These are phyloP conservation scores for Talaromyces stipitatus DNA, from an alignment of 495 filamentous ascomycete species.

Conservation along the genomic window DNA sequence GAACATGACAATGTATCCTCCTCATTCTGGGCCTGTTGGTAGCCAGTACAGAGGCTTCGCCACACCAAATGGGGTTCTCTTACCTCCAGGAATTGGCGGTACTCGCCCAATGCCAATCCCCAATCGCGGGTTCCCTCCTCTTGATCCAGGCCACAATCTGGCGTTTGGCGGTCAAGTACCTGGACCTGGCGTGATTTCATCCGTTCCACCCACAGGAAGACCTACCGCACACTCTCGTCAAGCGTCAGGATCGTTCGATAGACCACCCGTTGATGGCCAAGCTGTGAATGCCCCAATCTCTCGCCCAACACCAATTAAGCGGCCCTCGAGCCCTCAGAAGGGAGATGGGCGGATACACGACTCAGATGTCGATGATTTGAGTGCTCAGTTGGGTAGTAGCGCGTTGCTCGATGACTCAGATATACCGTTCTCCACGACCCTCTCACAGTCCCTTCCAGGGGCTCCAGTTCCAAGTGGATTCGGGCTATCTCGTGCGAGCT, in stretches of 20 bases:
- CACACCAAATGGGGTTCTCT: constrained; percentile 49
- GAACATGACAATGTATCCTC: constrained; percentile 50
- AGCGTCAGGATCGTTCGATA: constrained; percentile 51
- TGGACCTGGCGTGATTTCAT: constrained; percentile 20
- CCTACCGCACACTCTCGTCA: constrained; percentile 52
- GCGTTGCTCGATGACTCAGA: constrained; percentile 82
- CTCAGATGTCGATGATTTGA: constrained; percentile 62
- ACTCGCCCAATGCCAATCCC: constrained; percentile 44
- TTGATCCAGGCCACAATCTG: constrained; percentile 38
- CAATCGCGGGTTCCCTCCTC: constrained; percentile 56
- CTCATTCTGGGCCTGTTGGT: constrained; percentile 34
- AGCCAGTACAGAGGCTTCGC: constrained; percentile 46
- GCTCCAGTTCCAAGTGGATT: constrained; percentile 23
- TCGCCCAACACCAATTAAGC: constrained; percentile 79
- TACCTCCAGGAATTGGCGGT: constrained; percentile 50
- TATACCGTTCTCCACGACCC: constrained; percentile 36
- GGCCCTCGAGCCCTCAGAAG: constrained; percentile 67
- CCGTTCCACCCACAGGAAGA: constrained; percentile 27
- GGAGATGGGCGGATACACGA: constrained; percentile 40
- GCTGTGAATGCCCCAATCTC: constrained; percentile 56
- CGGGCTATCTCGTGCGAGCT: constrained; percentile 35
- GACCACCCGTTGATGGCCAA: constrained; percentile 34
- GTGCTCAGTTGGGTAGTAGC: constrained; percentile 82
- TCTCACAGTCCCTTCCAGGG: constrained; percentile 34
- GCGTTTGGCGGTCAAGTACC: constrained; percentile 29